Evolutionary conservation across 257 asterid species (phyloP).

Genomic region (Cinchona pubescens): DNA sequence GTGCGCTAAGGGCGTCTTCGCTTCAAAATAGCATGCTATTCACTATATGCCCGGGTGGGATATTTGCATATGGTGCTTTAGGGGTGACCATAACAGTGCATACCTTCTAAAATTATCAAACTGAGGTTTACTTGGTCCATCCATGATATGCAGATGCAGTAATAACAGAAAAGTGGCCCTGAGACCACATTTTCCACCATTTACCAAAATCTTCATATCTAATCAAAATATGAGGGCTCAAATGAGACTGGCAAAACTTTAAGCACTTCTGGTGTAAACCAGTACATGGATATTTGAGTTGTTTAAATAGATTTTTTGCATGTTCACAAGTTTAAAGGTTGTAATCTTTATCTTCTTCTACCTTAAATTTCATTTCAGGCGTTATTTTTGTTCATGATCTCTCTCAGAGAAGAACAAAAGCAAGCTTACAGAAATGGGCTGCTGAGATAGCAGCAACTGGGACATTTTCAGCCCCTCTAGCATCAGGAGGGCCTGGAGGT

Average conservation of each 20-base stretch:
- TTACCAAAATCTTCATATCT: neutral
- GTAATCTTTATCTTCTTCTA: conserved; percentile 18
- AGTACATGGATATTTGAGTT: neutral
- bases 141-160: neutral
- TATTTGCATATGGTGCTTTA: no score
- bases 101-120: no score
- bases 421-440: conserved; percentile 92
- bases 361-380: conserved; percentile 45
- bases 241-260: neutral
- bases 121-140: neutral
- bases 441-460: conserved; percentile 80
- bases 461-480: conserved; percentile 92
- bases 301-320: neutral
- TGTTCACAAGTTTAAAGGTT: conserved; percentile 16
- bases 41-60: no score
- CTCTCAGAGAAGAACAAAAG: conserved; percentile 88
- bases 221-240: neutral
- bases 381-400: conserved; percentile 93
- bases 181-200: neutral
- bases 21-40: no score
- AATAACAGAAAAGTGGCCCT: neutral
- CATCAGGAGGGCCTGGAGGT: conserved; percentile 93
- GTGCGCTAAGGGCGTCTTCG: no score
- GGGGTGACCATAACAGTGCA: no score
- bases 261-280: neutral